Evolutionary conservation across 805 yeast species (phyloP).

Genomic region (Brettanomyces sp.): DNA sequence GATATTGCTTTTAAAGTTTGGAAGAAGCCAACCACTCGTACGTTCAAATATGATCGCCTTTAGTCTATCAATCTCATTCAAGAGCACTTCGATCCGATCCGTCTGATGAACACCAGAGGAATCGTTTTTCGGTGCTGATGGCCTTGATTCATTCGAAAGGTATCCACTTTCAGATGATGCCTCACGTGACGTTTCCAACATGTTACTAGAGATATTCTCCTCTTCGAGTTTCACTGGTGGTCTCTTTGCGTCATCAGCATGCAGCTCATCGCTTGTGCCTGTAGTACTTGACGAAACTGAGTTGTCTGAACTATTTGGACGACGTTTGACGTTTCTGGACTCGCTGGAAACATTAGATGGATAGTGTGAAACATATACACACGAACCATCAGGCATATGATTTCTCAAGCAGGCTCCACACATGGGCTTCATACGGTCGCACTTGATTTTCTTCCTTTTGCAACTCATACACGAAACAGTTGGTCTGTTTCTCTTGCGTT

Average conservation of each 20-base stretch:
- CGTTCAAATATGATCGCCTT: background rate
- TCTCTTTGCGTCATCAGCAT: background rate
- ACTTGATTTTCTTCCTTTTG: conserved; percentile 39
- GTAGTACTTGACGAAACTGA: background rate
- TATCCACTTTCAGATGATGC: background rate
- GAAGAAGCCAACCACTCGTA: background rate
- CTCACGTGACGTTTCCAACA: background rate
- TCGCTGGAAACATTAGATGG: background rate
- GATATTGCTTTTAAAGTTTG: background rate
- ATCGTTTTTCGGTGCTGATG: background rate
- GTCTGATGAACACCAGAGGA: background rate
- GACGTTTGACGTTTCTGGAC: background rate
- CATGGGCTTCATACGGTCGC: conserved; percentile 26
- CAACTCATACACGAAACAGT: conserved; percentile 34
- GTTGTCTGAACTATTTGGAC: background rate
- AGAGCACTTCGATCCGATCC: background rate
- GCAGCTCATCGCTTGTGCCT: background rate
- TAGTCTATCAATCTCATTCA: conserved; percentile 3
- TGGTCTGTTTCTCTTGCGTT: conserved; percentile 36
- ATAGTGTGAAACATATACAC: conserved; percentile 13
- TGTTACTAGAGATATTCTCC: background rate
- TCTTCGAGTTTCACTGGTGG: too few relatives aligned
- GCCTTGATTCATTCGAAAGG: background rate
- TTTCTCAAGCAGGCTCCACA: conserved; percentile 25
- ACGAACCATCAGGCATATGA: conserved; percentile 13